Percentiles rank a stretch among this genome's conserved stretches.
phyloP scores from a whole-genome alignment of 2,329 filamentous ascomycete genomes.

The Xylariaceae sp. region DNA sequence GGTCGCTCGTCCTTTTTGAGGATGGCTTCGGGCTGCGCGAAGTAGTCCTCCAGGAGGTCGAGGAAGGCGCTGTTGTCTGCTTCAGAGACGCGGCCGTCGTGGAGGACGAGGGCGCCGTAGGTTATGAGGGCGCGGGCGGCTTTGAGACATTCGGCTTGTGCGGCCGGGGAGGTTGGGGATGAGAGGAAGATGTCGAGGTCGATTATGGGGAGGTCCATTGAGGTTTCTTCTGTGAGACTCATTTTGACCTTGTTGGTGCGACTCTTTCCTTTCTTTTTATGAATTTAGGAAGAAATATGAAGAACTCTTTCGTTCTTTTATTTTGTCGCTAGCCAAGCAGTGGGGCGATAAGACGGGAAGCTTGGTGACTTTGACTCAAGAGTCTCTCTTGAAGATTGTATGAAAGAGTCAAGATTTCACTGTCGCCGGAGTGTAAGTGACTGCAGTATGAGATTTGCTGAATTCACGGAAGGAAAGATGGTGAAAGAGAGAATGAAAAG shows the following conservation, averaged over 20 bases:
- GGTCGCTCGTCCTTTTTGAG: constrained; percentile 51
- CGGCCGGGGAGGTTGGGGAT: constrained; percentile 38
- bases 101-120: constrained; percentile 55
- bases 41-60: constrained; percentile 60
- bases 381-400: background rate
- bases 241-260: constrained; percentile 5
- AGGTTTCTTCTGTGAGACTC: constrained; percentile 20
- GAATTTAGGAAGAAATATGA: background rate
- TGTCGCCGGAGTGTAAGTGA: no score
- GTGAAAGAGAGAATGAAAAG: background rate
- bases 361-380: background rate
- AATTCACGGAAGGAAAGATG: background rate
- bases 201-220: constrained; percentile 55
- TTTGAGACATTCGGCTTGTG: constrained; percentile 47
- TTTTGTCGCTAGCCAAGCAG: background rate
- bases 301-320: background rate
- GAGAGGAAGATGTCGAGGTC: constrained; percentile 54
- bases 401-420: background rate
- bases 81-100: constrained; percentile 54
- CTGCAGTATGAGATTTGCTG: no score
- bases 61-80: constrained; percentile 52
- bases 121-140: constrained; percentile 54
- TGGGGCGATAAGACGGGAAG: background rate
- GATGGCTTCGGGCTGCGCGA: constrained; percentile 47
- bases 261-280: background rate